Evolutionary conservation across 129 eudicot species (phyloP).

Genomic region (Helichrysum umbraculigerum): DNA sequence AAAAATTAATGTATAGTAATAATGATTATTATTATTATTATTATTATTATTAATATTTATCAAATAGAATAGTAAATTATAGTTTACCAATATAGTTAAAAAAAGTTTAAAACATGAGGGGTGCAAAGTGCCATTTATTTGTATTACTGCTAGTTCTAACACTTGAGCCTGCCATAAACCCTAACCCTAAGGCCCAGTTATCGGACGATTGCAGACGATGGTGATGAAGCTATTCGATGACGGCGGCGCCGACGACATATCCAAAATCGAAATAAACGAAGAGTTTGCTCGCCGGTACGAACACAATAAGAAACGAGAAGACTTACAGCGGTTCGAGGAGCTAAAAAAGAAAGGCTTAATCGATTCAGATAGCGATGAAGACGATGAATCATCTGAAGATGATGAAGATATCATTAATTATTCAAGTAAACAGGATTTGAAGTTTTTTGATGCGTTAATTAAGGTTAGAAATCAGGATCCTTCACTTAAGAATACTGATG

Average conservation of each 20-base stretch:
- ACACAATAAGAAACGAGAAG: slow-evolving; percentile 86
- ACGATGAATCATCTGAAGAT: slow-evolving; percentile 44
- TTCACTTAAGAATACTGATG: slow-evolving; percentile 46
- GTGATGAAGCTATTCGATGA: slow-evolving; percentile 55
- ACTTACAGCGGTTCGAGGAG: slow-evolving; percentile 66
- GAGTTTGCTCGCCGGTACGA: slow-evolving; percentile 73
- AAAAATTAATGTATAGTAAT: too few relatives aligned
- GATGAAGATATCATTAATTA: slow-evolving; percentile 27
- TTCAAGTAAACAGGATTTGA: slow-evolving; percentile 46
- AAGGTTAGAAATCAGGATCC: slow-evolving; percentile 70
- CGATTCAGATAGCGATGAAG: slow-evolving; percentile 38
- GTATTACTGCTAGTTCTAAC: too few relatives aligned
- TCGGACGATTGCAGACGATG: neutral
- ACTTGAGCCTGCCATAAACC: neutral
- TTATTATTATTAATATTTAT: too few relatives aligned
- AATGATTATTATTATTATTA: too few relatives aligned
- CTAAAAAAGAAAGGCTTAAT: slow-evolving; percentile 75
- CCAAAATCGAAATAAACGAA: slow-evolving; percentile 60
- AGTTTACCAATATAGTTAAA: too few relatives aligned
- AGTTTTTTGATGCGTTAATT: slow-evolving; percentile 53
- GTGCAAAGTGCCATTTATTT: too few relatives aligned
- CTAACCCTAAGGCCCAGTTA: neutral
- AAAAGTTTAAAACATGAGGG: too few relatives aligned
- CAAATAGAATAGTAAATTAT: too few relatives aligned
- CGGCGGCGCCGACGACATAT: slow-evolving; percentile 37